phyloP scores from a whole-genome alignment of 306 rosid species.

The Senna tora region DNA sequence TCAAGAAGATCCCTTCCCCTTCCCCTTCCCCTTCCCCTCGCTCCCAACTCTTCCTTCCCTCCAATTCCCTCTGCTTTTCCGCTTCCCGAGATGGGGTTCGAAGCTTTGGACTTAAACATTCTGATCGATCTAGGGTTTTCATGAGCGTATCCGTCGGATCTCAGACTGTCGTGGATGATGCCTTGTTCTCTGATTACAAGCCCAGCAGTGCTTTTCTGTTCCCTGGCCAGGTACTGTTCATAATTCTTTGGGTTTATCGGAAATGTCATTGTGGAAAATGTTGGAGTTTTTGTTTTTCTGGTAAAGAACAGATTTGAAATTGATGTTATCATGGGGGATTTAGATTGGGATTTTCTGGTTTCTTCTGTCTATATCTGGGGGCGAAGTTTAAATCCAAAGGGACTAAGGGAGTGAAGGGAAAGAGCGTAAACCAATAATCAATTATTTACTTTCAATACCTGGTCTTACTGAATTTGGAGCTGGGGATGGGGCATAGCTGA shows the following conservation, averaged over 20 bases:
- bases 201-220: conserved; percentile 79
- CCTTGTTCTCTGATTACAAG: conserved; percentile 71
- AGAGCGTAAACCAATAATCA: background rate
- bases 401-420: background rate
- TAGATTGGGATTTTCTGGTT: background rate
- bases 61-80: conserved; percentile 35
- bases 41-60: conserved; percentile 35
- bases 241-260: background rate
- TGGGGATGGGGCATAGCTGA: background rate
- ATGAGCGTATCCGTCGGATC: conserved; percentile 76
- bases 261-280: conserved; percentile 1
- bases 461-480: background rate
- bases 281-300: background rate
- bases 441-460: background rate
- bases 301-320: background rate
- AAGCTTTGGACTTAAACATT: conserved; percentile 29
- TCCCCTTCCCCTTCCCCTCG: conserved; percentile 31
- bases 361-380: background rate
- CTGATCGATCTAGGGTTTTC: conserved; percentile 73
- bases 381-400: background rate
- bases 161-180: conserved; percentile 51
- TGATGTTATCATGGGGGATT: no score
- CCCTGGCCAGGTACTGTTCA: conserved; percentile 80
- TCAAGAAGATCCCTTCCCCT: conserved; percentile 44
- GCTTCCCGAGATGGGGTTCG: conserved; percentile 46